Percentiles rank a stretch among this genome's conserved stretches.
These are phyloP conservation scores for Suillus subalutaceus DNA, from an alignment of 768 basidiomycete species.

Conservation along the genomic window DNA sequence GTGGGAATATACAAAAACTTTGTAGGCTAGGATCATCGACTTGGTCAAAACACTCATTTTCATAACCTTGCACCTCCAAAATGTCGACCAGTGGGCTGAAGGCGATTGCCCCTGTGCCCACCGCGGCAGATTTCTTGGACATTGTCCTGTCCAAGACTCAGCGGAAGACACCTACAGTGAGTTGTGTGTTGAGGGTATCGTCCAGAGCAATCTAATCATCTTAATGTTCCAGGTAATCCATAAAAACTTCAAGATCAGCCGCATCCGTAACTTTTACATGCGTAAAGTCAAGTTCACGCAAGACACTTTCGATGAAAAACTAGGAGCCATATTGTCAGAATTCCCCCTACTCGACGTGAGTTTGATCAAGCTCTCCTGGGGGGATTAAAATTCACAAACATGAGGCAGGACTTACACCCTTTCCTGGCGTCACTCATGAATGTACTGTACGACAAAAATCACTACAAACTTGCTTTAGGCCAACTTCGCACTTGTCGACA, in stretches of 20 bases:
- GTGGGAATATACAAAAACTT: conserved; percentile 7
- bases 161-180: conserved; percentile 94
- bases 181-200: conserved; percentile 1
- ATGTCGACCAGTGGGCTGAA: conserved; percentile 92
- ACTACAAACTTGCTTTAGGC: conserved; percentile 98
- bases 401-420: conserved; percentile 84
- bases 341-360: conserved; percentile 97
- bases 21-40: background rate
- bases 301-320: conserved; percentile 94
- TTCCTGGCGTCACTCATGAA: conserved; percentile 96
- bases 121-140: conserved; percentile 91
- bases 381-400: conserved; percentile 13
- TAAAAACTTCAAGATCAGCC: conserved; percentile 99
- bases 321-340: conserved; percentile 89
- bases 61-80: conserved; percentile 15
- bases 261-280: conserved; percentile 98
- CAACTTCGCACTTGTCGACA: conserved; percentile 95
- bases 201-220: conserved; percentile 2
- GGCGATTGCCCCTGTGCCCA: conserved; percentile 98
- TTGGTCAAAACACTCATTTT: background rate
- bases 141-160: conserved; percentile 94
- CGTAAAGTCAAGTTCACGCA: conserved; percentile 99
- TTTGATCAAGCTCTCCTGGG: conserved; percentile 19
- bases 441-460: conserved; percentile 99
- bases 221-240: conserved; percentile 77